Conservation (phyloP, 1,284 basidiomycete species). For the Ustilago cynodontis region DNA sequence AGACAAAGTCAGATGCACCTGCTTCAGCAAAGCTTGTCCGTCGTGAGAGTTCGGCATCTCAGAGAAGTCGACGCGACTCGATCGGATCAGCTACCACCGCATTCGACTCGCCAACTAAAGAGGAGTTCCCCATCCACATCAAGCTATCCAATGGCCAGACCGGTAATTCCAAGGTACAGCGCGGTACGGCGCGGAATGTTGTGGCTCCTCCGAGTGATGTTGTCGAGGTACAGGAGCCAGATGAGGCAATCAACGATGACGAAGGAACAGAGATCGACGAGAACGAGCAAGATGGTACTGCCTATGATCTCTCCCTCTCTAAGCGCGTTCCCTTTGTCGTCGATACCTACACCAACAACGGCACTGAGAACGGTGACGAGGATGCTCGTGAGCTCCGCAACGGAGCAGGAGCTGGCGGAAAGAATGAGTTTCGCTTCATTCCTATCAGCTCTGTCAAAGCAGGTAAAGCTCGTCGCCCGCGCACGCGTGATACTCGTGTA, state of each 20-base stretch:
- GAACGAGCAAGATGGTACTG: constrained; percentile 12
- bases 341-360: constrained; percentile 26
- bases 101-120: constrained; percentile 46
- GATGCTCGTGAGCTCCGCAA: constrained; percentile 13
- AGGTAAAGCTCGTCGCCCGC: constrained; percentile 38
- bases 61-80: constrained; percentile 43
- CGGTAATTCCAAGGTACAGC: constrained; percentile 9
- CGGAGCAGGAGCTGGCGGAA: not conserved
- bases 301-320: constrained; percentile 21
- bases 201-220: constrained; percentile 59
- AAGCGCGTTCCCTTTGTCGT: constrained; percentile 31
- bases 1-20: not conserved
- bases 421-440: constrained; percentile 45
- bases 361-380: constrained; percentile 12
- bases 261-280: constrained; percentile 47
- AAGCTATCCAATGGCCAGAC: not conserved
- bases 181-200: constrained; percentile 21
- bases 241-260: constrained; percentile 5
- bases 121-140: constrained; percentile 23
- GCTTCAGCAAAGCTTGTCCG: constrained; percentile 10
- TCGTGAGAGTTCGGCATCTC: constrained; percentile 30
- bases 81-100: constrained; percentile 55
- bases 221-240: constrained; percentile 33
- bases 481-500: constrained; percentile 52
- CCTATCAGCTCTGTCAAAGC: constrained; percentile 50